phyloP scores from a whole-genome alignment of 768 basidiomycete genomes.

The Filobasidium floriforme region DNA sequence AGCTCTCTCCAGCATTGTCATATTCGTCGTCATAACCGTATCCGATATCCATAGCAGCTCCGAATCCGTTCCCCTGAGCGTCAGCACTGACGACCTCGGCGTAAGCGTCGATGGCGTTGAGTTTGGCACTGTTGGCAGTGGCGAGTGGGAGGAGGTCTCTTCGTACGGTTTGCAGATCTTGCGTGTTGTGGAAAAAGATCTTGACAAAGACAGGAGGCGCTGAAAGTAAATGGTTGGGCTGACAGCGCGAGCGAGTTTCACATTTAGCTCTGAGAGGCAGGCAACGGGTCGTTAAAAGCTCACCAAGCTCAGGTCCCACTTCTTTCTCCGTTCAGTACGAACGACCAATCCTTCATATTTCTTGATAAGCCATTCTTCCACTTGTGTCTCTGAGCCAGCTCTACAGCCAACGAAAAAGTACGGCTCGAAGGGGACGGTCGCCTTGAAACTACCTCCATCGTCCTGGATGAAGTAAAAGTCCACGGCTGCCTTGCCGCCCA shows the following conservation, averaged over 20 bases:
- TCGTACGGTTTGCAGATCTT: conserved; percentile 77
- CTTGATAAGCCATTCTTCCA: conserved; percentile 94
- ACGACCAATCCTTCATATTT: conserved; percentile 79
- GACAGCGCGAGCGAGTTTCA: neutral
- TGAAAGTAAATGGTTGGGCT: conserved; percentile 94
- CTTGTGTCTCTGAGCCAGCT: conserved; percentile 75
- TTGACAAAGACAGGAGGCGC: conserved; percentile 81
- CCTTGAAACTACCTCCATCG: conserved; percentile 93
- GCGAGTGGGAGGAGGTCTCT: conserved; percentile 85
- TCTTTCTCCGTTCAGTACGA: conserved; percentile 69
- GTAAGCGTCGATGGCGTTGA: conserved; percentile 92
- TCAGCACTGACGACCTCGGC: conserved; percentile 79
- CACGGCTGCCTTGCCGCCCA: conserved; percentile 78
- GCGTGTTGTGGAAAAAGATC: conserved; percentile 84
- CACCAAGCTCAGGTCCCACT: conserved; percentile 80
- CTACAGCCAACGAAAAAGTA: conserved; percentile 92
- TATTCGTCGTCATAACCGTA: conserved; percentile 51
- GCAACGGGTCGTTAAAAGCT: too few species aligned
- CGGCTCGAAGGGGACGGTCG: conserved; percentile 82
- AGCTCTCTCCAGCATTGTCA: conserved; percentile 13
- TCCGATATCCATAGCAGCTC: conserved; percentile 35
- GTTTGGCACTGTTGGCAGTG: conserved; percentile 78
- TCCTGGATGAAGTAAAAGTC: conserved; percentile 97
- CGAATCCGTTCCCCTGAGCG: conserved; percentile 46
- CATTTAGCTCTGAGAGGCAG: neutral